Evolutionary conservation across 352 stramenopile species (phyloP).

Genomic region (Globisporangium cystogenes): DNA sequence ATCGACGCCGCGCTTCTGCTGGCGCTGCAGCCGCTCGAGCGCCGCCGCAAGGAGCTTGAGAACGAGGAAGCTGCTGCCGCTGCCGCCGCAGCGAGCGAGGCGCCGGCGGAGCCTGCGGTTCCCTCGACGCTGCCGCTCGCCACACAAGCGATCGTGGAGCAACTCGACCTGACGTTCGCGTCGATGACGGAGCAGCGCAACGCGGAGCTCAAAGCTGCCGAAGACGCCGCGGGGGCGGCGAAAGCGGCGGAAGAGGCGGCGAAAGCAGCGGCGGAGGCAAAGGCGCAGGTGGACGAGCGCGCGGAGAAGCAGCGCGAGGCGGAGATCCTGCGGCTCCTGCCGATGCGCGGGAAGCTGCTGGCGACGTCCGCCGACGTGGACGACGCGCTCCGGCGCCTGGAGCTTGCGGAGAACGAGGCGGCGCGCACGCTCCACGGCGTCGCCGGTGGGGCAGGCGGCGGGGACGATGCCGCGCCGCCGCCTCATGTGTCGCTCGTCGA

Average conservation of each 20-base stretch:
- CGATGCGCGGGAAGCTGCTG: slow-evolving; percentile 37
- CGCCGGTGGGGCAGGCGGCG: background rate
- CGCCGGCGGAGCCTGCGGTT: background rate
- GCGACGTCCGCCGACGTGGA: slow-evolving; percentile 39
- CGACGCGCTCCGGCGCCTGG: slow-evolving; percentile 31
- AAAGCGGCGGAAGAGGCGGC: slow-evolving; percentile 37
- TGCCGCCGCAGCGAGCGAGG: slow-evolving; percentile 7
- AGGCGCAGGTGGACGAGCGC: slow-evolving; percentile 27
- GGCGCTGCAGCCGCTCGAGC: slow-evolving; percentile 47
- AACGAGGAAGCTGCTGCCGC: slow-evolving; percentile 19
- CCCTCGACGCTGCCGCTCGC: slow-evolving; percentile 17
- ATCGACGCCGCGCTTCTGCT: slow-evolving; percentile 44
- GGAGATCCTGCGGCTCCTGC: slow-evolving; percentile 40
- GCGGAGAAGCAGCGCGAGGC: slow-evolving; percentile 24
- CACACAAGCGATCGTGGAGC: slow-evolving; percentile 34
- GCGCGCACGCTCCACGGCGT: background rate
- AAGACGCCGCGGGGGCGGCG: slow-evolving; percentile 16
- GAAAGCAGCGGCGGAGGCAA: slow-evolving; percentile 29
- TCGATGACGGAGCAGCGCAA: slow-evolving; percentile 27
- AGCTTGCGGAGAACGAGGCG: slow-evolving; percentile 18
- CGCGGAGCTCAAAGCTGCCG: slow-evolving; percentile 26
- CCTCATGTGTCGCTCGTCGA: background rate
- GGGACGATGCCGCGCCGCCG: too few species aligned
- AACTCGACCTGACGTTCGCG: slow-evolving; percentile 35
- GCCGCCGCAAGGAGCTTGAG: slow-evolving; percentile 25